Base-by-base conservation (phyloP, 225 moss, liverwort and hornwort genomes). In the Thuidium tamariscinum region DNA sequence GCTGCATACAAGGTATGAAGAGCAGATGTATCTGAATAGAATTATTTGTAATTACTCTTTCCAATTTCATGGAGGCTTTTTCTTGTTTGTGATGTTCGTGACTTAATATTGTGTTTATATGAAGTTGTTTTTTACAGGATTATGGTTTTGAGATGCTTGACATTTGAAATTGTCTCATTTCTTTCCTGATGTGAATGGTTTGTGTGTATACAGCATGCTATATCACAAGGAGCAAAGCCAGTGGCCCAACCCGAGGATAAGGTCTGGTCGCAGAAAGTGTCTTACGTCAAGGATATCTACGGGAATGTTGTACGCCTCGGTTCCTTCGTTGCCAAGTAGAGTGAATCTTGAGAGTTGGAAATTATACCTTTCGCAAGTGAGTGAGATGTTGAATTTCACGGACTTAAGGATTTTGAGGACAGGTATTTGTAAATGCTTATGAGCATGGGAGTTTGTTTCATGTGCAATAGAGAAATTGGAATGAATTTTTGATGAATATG, bases 161-260 rank as follows among this genome's bases (percentile, higher is more conserved):
- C 26, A 10, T 39, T 54, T 52, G 34, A 54, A 7, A 16, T 52
- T 20, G 52, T 32, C 16, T 42, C 39, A 52, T 46, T 67, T 25
- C 8, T 65, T 26, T 22, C 17, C 39, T 25, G 44, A 4, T 48
- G n/a, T 75, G 74, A 66, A 54, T 39, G 61, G 20, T 32, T 51
- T 76, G 14, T 86, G 80, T 20, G 6, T 27, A 14, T 20, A 32
- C 94, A 97, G 97, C 92, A 92, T 71, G 97, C 96, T 17, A 89
- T 95, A 55, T 57, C 90, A 13, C 77, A 54, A 13, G 97, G 97
- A 70, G 97, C 97, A 5, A 86, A 77, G 76, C 49, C 95, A 30
- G 92, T 98, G 68, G 92, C 96, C 6, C 1, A 81, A 26, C 95
- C 95, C 3, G 95, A 95, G 89, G 91, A 93, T 5, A 98, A 96